These are phyloP conservation scores for Acorus calamus DNA, from an alignment of 106 monocot genomes.

Conservation along the genomic window DNA sequence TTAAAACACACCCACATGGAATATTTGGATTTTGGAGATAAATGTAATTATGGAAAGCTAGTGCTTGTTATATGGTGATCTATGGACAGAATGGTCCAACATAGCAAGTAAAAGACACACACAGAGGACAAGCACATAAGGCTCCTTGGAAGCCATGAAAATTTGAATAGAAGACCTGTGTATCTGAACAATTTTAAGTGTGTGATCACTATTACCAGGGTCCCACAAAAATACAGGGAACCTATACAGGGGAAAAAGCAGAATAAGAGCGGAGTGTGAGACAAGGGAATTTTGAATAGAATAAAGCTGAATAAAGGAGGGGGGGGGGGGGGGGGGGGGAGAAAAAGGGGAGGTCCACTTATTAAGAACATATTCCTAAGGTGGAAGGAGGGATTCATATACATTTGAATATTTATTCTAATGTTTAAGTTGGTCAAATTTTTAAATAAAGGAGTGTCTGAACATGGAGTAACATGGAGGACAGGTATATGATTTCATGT, in stretches of 20 bases:
- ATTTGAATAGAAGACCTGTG: neutral
- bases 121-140: constrained; percentile 4
- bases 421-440: neutral
- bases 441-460: constrained; percentile 4
- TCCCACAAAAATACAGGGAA: neutral
- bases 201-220: too few species aligned
- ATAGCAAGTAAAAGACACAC: neutral
- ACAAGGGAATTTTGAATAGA: constrained; percentile 16
- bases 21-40: neutral
- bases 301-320: constrained; percentile 14
- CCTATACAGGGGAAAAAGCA: neutral
- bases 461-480: constrained; percentile 36
- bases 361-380: too few species aligned
- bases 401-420: too few species aligned
- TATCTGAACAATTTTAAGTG: too few species aligned
- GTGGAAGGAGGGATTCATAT: too few species aligned
- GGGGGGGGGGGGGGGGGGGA: neutral
- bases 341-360: neutral
- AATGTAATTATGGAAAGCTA: neutral
- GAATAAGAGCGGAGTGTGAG: constrained; percentile 1
- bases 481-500: constrained; percentile 6
- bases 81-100: neutral
- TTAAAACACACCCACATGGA: constrained; percentile 5
- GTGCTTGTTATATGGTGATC: constrained; percentile 7
- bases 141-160: neutral